Conservation (phyloP, 768 basidiomycete species). For the Crepidotus variabilis region DNA sequence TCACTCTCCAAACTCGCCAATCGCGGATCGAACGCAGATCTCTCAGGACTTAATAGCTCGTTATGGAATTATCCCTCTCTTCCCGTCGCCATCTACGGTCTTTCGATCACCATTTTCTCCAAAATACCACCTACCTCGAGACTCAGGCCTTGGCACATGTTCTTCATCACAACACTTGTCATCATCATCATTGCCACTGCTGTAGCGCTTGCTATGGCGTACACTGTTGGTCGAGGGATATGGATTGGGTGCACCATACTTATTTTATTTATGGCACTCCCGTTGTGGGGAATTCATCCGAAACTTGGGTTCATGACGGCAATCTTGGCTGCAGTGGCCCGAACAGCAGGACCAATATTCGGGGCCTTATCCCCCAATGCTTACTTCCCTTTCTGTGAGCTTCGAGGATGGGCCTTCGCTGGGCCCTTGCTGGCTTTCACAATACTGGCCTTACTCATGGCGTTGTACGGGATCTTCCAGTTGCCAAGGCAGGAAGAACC, state of each 20-base stretch:
- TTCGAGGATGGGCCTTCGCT: conserved; percentile 8
- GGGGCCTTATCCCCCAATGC: neutral
- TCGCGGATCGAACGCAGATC: neutral
- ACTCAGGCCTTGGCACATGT: conserved; percentile 3
- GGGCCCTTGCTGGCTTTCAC: conserved; percentile 5
- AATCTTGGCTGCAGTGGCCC: neutral
- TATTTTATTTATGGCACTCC: neutral
- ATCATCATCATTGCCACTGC: neutral
- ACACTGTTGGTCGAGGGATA: neutral
- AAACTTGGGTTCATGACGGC: neutral
- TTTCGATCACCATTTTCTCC: conserved; percentile 5
- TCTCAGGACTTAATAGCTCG: conserved; percentile 3
- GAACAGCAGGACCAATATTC: neutral
- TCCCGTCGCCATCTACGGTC: conserved; percentile 5
- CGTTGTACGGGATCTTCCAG: neutral
- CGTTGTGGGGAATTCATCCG: neutral
- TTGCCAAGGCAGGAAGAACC: neutral
- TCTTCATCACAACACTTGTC: neutral
- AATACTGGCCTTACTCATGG: neutral
- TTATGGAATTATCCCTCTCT: conserved; percentile 8
- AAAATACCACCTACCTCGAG: neutral
- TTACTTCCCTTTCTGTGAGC: conserved; percentile 8
- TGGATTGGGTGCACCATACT: neutral
- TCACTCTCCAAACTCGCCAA: neutral
- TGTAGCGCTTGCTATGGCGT: conserved; percentile 1